Evolutionary conservation across 768 basidiomycete genomes (phyloP).

Genomic region (Nidula microcarpa): DNA sequence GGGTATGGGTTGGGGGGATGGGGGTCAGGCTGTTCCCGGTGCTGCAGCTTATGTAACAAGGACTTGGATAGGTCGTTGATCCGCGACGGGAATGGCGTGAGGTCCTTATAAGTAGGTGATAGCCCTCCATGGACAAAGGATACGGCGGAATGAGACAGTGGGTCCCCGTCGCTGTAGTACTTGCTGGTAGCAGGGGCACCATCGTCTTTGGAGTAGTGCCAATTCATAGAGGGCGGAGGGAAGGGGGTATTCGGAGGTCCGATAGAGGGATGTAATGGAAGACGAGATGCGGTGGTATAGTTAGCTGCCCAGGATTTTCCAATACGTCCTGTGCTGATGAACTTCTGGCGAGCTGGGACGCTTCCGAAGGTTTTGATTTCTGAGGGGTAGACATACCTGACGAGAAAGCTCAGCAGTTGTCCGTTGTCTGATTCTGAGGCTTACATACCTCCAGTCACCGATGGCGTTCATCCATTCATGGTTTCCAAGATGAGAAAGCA

Average conservation of each 20-base stretch:
- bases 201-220: constrained; percentile 11
- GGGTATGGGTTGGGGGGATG: constrained; percentile 79
- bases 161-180: constrained; percentile 30
- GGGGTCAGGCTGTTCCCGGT: constrained; percentile 64
- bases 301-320: constrained; percentile 83
- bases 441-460: constrained; percentile 81
- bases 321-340: constrained; percentile 72
- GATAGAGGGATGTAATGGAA: constrained; percentile 73
- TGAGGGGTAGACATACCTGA: constrained; percentile 78
- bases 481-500: constrained; percentile 85
- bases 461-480: constrained; percentile 96
- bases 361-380: constrained; percentile 85
- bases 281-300: constrained; percentile 76
- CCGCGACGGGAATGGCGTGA: constrained; percentile 77
- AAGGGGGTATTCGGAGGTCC: constrained; percentile 66
- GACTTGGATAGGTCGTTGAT: constrained; percentile 77
- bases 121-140: constrained; percentile 96
- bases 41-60: constrained; percentile 69
- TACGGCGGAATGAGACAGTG: constrained; percentile 74
- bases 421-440: no score
- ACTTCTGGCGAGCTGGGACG: constrained; percentile 65
- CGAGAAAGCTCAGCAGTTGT: neutral
- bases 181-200: constrained; percentile 11
- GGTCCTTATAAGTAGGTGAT: constrained; percentile 67
- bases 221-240: constrained; percentile 26